These are phyloP conservation scores for Dothidotthia symphoricarpi DNA, from an alignment of 2,329 filamentous ascomycete genomes.

Conservation along the genomic window DNA sequence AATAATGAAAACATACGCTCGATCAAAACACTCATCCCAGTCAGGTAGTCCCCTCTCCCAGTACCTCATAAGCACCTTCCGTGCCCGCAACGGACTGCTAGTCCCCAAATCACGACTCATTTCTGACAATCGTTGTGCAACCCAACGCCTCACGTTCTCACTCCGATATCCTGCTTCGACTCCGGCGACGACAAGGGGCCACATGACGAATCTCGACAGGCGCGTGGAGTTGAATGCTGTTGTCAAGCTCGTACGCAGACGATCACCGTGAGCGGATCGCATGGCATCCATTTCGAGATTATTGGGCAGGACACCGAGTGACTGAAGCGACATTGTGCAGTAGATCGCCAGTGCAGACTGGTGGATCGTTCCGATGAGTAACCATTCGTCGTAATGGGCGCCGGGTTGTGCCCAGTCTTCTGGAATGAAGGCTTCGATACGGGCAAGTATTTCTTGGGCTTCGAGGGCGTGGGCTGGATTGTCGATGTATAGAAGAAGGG, in stretches of 20 bases:
- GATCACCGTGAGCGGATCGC: slow-evolving; percentile 14
- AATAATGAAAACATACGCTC: slow-evolving; percentile 24
- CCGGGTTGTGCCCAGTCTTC: slow-evolving; percentile 32
- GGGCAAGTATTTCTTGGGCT: slow-evolving; percentile 21
- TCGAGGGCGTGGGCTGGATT: slow-evolving; percentile 10
- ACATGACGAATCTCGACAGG: slow-evolving; percentile 21
- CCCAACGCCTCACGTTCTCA: slow-evolving; percentile 15
- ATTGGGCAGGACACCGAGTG: slow-evolving; percentile 18
- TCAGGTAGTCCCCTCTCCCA: slow-evolving; percentile 22
- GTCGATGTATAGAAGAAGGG: slow-evolving; percentile 6
- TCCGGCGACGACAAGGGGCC: slow-evolving; percentile 28
- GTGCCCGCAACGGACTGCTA: slow-evolving; percentile 22
- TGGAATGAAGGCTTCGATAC: slow-evolving; percentile 22
- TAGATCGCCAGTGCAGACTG: slow-evolving; percentile 28
- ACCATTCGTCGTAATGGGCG: slow-evolving; percentile 19
- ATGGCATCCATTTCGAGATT: slow-evolving; percentile 16
- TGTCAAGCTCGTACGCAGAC: slow-evolving; percentile 11
- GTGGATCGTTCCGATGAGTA: slow-evolving; percentile 24
- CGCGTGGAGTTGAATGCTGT: slow-evolving; percentile 6
- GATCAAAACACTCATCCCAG: slow-evolving; percentile 34
- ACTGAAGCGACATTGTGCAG: slow-evolving; percentile 29
- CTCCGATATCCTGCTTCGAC: slow-evolving; percentile 26
- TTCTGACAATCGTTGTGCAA: slow-evolving; percentile 17
- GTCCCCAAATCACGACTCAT: slow-evolving; percentile 21
- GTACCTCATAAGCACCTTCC: slow-evolving; percentile 22